phyloP scores from a whole-genome alignment of 2,329 filamentous ascomycete genomes.

The Chrysoporthe austroafricana region DNA sequence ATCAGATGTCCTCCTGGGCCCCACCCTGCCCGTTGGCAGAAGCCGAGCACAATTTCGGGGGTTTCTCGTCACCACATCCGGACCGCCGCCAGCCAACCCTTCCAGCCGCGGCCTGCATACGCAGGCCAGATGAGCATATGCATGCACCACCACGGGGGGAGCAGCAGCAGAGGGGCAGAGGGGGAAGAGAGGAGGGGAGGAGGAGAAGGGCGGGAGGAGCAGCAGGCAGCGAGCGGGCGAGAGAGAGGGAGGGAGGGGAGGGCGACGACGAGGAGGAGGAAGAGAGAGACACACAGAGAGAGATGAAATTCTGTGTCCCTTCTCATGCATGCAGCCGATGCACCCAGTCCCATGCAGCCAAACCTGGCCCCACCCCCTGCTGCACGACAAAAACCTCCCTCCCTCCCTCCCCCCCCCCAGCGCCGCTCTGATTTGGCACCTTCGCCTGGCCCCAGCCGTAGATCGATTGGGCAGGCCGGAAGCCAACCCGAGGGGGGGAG shows the following conservation, averaged over 20 bases:
- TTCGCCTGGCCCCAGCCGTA: neutral
- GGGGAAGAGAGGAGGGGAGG: neutral
- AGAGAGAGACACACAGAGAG: neutral
- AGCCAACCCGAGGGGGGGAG: neutral
- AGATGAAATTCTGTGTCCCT: no score
- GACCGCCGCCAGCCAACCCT: neutral
- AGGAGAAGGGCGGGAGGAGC: no score
- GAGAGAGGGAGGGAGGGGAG: neutral
- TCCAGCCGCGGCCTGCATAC: no score
- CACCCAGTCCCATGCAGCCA: no score
- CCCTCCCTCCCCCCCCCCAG: no score
- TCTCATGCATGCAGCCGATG: no score
- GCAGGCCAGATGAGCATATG: no score
- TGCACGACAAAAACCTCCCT: neutral
- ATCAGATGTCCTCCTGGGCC: neutral
- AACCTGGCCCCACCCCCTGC: neutral
- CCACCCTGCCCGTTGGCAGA: neutral
- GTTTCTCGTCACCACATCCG: neutral
- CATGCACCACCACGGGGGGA: no score
- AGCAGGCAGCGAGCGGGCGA: neutral
- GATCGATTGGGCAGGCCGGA: neutral
- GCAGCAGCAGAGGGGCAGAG: neutral
- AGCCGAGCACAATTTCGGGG: slow-evolving; percentile 4
- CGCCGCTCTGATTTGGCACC: no score
- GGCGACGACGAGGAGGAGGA: neutral